Evolutionary conservation across 495 filamentous ascomycete genomes (phyloP).

Genomic region (Penicillium antarcticum): DNA sequence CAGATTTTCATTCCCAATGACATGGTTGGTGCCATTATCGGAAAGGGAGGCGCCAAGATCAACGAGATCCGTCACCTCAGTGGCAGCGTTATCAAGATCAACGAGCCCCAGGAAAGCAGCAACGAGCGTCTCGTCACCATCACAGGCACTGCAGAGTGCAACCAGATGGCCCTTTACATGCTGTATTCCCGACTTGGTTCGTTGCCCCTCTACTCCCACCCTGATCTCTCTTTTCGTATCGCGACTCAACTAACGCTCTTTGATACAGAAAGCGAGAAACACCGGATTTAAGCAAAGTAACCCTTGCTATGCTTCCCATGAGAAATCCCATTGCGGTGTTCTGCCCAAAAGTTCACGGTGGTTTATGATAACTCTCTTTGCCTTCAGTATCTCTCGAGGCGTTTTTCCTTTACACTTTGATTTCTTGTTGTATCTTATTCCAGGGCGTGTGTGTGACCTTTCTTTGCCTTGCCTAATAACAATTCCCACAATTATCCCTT

Average conservation of each 20-base stretch:
- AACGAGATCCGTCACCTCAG: conserved; percentile 97
- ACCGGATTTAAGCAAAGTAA: conserved; percentile 54
- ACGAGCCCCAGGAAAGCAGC: conserved; percentile 97
- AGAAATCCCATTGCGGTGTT: conserved; percentile 10
- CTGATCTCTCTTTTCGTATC: neutral
- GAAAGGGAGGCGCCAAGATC: conserved; percentile 98
- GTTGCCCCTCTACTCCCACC: conserved; percentile 32
- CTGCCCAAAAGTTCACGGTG: conserved; percentile 32
- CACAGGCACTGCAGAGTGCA: conserved; percentile 95
- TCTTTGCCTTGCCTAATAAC: conserved; percentile 19
- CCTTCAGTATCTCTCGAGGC: conserved; percentile 14
- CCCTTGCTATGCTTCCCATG: conserved; percentile 6
- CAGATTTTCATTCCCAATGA: conserved; percentile 99
- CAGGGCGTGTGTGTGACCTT: conserved; percentile 28
- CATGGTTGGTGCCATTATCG: conserved; percentile 99
- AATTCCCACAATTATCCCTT: conserved; percentile 19
- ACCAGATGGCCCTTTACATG: conserved; percentile 99
- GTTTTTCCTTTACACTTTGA: conserved; percentile 20
- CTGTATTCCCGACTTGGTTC: conserved; percentile 94
- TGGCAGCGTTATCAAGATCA: conserved; percentile 99
- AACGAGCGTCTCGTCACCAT: conserved; percentile 97
- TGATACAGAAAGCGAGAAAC: conserved; percentile 75
- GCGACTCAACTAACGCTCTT: conserved; percentile 10
- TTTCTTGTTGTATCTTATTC: conserved; percentile 44
- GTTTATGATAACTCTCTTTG: conserved; percentile 28